Conservation (phyloP, 108 stramenopile species). For the Cyclotella sp. region DNA sequence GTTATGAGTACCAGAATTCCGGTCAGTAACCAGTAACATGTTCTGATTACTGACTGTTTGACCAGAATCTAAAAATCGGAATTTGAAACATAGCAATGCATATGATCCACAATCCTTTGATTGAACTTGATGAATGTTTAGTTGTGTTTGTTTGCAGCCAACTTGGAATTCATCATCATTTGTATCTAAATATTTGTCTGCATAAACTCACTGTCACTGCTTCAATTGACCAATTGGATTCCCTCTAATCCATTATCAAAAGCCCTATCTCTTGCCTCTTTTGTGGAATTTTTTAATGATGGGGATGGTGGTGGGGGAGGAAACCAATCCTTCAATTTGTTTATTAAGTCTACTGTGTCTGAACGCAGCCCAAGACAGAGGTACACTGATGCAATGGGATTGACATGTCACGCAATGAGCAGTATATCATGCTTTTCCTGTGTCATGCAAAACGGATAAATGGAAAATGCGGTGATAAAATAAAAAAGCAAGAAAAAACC, state of each 20-base stretch:
- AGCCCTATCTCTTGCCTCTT: background rate
- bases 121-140: conserved; percentile 44
- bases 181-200: conserved; percentile 47
- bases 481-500: too few species aligned
- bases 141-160: conserved; percentile 26
- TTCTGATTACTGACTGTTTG: too few species aligned
- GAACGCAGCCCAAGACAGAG: conserved; percentile 54
- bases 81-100: too few species aligned
- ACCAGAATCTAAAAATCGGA: too few species aligned
- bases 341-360: conserved; percentile 57
- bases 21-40: too few species aligned
- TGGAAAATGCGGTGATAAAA: background rate
- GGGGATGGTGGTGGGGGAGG: conserved; percentile 40
- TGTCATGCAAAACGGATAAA: background rate
- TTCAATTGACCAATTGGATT: too few species aligned
- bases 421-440: conserved; percentile 55
- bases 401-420: conserved; percentile 63
- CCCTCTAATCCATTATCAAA: conserved; percentile 6
- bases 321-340: conserved; percentile 60
- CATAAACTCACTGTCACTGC: too few species aligned
- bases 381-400: conserved; percentile 76
- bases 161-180: conserved; percentile 52
- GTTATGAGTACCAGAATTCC: too few species aligned
- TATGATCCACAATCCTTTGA: conserved; percentile 79
- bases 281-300: too few species aligned